These are phyloP conservation scores for Pythium phragmiticola DNA, from an alignment of 352 stramenopile species.

Conservation along the genomic window DNA sequence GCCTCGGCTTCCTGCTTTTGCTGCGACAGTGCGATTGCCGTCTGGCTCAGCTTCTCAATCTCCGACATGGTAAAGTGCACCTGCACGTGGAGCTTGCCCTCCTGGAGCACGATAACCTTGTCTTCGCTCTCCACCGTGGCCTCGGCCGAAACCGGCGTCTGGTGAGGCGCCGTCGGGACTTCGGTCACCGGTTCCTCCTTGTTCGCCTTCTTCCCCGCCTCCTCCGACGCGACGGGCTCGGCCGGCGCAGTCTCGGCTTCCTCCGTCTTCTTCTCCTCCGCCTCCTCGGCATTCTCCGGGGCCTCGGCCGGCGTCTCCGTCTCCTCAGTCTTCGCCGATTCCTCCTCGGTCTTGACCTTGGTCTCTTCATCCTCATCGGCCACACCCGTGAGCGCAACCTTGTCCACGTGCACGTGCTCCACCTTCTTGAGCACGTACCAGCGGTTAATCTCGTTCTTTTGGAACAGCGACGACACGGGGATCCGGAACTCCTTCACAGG, in stretches of 20 bases:
- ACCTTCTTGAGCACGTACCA: constrained; percentile 61
- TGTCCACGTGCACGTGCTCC: constrained; percentile 25
- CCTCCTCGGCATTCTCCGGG: constrained; percentile 8
- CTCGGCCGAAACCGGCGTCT: constrained; percentile 14
- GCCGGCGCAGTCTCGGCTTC: constrained; percentile 6
- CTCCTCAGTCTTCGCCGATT: neutral
- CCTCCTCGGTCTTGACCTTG: constrained; percentile 2
- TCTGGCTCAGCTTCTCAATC: constrained; percentile 70
- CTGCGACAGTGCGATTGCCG: constrained; percentile 70
- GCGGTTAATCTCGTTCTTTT: constrained; percentile 55
- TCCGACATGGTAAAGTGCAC: constrained; percentile 71
- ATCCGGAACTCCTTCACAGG: constrained; percentile 80
- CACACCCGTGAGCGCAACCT: constrained; percentile 19
- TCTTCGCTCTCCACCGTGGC: constrained; percentile 22
- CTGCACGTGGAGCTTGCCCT: constrained; percentile 58
- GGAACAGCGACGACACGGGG: constrained; percentile 70
- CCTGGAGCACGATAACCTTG: constrained; percentile 23
- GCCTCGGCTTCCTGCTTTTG: constrained; percentile 81
- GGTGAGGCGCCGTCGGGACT: constrained; percentile 7
- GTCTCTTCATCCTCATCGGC: constrained; percentile 3
- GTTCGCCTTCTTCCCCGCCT: constrained; percentile 26
- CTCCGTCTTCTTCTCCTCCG: constrained; percentile 1
- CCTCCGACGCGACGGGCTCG: constrained; percentile 7
- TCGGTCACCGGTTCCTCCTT: constrained; percentile 28
- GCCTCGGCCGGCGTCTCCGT: constrained; percentile 5